Conservation (phyloP, 73 alveolate species). For the Uronychia setigera region DNA sequence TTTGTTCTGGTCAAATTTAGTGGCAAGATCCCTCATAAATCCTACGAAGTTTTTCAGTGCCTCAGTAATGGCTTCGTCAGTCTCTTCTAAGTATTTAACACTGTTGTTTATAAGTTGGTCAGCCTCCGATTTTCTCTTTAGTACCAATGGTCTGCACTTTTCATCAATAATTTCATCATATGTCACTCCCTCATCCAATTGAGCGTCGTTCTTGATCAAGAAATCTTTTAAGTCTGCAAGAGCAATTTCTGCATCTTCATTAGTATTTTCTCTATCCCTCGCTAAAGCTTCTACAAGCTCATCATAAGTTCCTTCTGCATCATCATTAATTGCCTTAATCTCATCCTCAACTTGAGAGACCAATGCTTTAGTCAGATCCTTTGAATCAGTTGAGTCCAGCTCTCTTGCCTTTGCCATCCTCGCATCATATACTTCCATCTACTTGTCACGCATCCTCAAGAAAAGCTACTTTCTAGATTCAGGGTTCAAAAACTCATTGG, state of each 20-base stretch:
- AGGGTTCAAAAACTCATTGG: slow-evolving; percentile 69
- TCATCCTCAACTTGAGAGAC: slow-evolving; percentile 47
- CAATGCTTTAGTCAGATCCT: slow-evolving; percentile 32
- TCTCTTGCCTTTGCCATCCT: slow-evolving; percentile 26
- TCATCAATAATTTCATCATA: slow-evolving; percentile 59
- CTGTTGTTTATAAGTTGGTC: slow-evolving; percentile 42
- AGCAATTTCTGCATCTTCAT: slow-evolving; percentile 49
- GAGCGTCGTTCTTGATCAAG: slow-evolving; percentile 56
- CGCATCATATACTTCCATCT: slow-evolving; percentile 30
- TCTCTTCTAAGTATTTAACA: slow-evolving; percentile 66
- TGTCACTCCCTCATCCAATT: slow-evolving; percentile 57
- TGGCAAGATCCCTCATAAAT: slow-evolving; percentile 61
- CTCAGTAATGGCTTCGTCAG: slow-evolving; percentile 65
- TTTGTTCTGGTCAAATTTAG: slow-evolving; percentile 54
- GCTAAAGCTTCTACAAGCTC: slow-evolving; percentile 23
- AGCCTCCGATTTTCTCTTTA: slow-evolving; percentile 58
- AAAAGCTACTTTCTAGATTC: slow-evolving; percentile 46
- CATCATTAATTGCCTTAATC: slow-evolving; percentile 51
- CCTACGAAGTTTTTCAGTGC: slow-evolving; percentile 50
- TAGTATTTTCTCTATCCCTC: slow-evolving; percentile 38
- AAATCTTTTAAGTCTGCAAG: slow-evolving; percentile 51
- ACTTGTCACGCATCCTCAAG: slow-evolving; percentile 20
- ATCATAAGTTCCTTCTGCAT: slow-evolving; percentile 60
- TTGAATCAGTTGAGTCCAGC: slow-evolving; percentile 16
- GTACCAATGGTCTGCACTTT: slow-evolving; percentile 49